These are phyloP conservation scores for Jamesozyma piceae DNA, from an alignment of 805 yeast genomes.

Conservation along the genomic window DNA sequence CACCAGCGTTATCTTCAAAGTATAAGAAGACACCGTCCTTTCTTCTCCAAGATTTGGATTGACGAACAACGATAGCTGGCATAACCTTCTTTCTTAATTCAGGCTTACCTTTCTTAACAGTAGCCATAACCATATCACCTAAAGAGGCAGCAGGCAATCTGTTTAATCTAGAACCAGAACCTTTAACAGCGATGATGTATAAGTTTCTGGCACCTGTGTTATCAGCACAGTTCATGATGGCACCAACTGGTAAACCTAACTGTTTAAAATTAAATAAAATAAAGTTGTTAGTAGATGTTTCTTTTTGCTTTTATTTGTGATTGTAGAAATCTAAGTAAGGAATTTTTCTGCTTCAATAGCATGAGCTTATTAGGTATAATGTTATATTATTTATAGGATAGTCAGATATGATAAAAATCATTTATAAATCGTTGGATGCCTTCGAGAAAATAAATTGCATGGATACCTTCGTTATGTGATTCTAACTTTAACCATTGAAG, in stretches of 20 bases:
- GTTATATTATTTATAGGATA: too few species aligned
- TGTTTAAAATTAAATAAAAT: constrained; percentile 25
- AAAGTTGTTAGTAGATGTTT: constrained; percentile 4
- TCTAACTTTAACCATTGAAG: too few species aligned
- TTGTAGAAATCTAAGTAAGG: not conserved
- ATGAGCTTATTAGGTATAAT: too few species aligned
- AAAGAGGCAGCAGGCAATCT: constrained; percentile 99
- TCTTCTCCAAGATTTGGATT: constrained; percentile 99
- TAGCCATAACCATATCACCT: constrained; percentile 99
- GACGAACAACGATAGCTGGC: constrained; percentile 99
- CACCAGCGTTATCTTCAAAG: constrained; percentile 99
- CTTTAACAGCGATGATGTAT: constrained; percentile 97
- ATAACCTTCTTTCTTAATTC: constrained; percentile 99
- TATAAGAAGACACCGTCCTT: constrained; percentile 98
- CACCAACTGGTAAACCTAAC: constrained; percentile 99
- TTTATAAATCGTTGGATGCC: too few species aligned
- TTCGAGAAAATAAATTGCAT: too few species aligned
- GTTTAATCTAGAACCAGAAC: constrained; percentile 98
- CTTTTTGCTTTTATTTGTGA: not conserved
- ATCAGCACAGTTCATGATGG: constrained; percentile 99
- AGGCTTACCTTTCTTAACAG: constrained; percentile 99
- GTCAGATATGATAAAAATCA: too few species aligned
- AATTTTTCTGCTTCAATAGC: too few species aligned
- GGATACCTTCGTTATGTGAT: too few species aligned
- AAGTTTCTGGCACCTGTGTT: constrained; percentile 99